These are phyloP conservation scores for Pontederia crassipes DNA, from an alignment of 176 grass and related monocot species.

Conservation along the genomic window DNA sequence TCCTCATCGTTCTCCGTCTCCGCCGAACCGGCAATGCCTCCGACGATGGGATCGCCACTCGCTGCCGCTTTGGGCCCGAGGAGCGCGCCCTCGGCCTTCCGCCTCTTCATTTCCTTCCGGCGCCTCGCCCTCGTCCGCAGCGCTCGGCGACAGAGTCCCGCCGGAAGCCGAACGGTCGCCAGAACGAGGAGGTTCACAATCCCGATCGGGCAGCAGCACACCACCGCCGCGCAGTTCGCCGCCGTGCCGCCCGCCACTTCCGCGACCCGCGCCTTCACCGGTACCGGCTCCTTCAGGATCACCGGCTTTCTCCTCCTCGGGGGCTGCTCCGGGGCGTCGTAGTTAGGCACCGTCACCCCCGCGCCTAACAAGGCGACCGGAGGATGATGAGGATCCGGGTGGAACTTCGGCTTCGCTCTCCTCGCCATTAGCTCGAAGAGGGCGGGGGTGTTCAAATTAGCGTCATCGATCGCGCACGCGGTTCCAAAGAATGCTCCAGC, in stretches of 20 bases:
- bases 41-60: not conserved
- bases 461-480: too few relatives aligned
- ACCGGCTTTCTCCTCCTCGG: conserved; percentile 1
- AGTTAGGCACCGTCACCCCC: too few relatives aligned
- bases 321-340: not conserved
- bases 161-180: conserved; percentile 46
- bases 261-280: conserved; percentile 12
- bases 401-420: too few relatives aligned
- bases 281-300: conserved; percentile 8
- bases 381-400: too few relatives aligned
- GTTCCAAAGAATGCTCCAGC: too few relatives aligned
- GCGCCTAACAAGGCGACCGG: too few relatives aligned
- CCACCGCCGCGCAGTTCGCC: conserved; percentile 52
- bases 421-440: too few relatives aligned
- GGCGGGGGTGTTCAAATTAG: too few relatives aligned
- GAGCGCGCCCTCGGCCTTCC: not conserved
- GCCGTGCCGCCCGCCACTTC: conserved; percentile 70
- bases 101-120: not conserved
- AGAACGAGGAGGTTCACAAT: conserved; percentile 55
- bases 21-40: not conserved
- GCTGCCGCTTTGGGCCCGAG: conserved; percentile 17
- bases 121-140: not conserved
- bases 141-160: conserved; percentile 38
- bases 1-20: not conserved
- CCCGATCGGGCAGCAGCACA: conserved; percentile 58